Conservation (phyloP, 2,329 filamentous ascomycete genomes). For the Bertia moriformis region DNA sequence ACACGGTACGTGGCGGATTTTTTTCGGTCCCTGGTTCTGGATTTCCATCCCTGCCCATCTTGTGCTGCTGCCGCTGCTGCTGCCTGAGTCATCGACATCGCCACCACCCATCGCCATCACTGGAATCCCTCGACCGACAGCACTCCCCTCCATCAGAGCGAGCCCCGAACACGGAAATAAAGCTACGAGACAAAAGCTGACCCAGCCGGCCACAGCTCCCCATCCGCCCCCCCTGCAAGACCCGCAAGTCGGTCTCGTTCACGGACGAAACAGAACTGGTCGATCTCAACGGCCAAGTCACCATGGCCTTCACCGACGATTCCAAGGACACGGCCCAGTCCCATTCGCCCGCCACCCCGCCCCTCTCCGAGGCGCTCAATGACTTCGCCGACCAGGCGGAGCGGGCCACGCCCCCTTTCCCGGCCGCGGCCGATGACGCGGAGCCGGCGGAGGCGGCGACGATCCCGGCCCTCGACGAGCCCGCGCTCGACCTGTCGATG, state of each 20-base stretch:
- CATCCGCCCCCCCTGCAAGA: slow-evolving; percentile 40
- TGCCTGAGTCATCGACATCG: not conserved
- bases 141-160: not conserved
- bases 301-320: slow-evolving; percentile 57
- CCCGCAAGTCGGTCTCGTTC: slow-evolving; percentile 88
- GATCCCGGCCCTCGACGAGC: slow-evolving; percentile 28
- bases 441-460: slow-evolving; percentile 27
- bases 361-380: slow-evolving; percentile 36
- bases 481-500: slow-evolving; percentile 9
- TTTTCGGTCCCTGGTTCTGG: no score
- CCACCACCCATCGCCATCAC: not conserved
- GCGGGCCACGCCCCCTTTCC: slow-evolving; percentile 4
- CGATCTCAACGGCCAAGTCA: slow-evolving; percentile 76
- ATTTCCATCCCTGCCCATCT: no score
- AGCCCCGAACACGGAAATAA: no score
- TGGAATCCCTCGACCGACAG: not conserved
- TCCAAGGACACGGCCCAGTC: slow-evolving; percentile 70
- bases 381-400: slow-evolving; percentile 26
- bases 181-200: no score
- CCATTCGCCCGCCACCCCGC: slow-evolving; percentile 57
- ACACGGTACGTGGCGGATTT: no score
- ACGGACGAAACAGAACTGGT: slow-evolving; percentile 77
- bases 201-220: slow-evolving; percentile 7
- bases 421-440: slow-evolving; percentile 10
- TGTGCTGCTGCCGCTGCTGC: not conserved